Conservation (phyloP, 257 asterid species). For the Nyctanthes arbortristis region DNA sequence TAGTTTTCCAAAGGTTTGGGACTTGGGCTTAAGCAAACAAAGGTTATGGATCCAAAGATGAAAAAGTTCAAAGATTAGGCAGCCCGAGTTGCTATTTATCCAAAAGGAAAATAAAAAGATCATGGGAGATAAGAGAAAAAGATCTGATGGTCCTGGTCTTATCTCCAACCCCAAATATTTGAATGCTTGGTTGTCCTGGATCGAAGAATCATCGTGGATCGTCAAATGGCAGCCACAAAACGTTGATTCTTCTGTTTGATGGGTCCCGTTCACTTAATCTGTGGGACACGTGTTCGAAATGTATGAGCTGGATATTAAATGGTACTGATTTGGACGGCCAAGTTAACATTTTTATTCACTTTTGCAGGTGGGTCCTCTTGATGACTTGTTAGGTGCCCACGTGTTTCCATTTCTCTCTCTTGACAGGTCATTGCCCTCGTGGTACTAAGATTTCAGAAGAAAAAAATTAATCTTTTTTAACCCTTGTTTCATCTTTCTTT, state of each 20-base stretch:
- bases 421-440: slow-evolving; percentile 17
- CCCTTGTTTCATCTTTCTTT: too few species aligned
- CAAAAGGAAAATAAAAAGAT: slow-evolving; percentile 9
- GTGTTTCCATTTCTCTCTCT: background rate
- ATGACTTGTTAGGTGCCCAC: slow-evolving; percentile 36
- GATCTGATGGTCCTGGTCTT: slow-evolving; percentile 42
- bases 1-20: too few species aligned
- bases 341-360: slow-evolving; percentile 28
- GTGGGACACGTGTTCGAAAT: slow-evolving; percentile 35
- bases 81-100: too few species aligned
- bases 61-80: too few species aligned
- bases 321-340: slow-evolving; percentile 22
- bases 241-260: slow-evolving; percentile 18
- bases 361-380: slow-evolving; percentile 36
- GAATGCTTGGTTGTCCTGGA: slow-evolving; percentile 26
- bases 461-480: too few species aligned
- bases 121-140: slow-evolving; percentile 35
- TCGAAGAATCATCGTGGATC: slow-evolving; percentile 6
- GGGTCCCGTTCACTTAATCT: slow-evolving; percentile 11
- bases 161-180: slow-evolving; percentile 31
- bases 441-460: too few species aligned
- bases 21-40: too few species aligned
- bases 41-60: too few species aligned
- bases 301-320: slow-evolving; percentile 20
- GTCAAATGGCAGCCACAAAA: slow-evolving; percentile 47